Evolutionary conservation across 257 asterid genomes (phyloP).

Genomic region (Plantago ovata): DNA sequence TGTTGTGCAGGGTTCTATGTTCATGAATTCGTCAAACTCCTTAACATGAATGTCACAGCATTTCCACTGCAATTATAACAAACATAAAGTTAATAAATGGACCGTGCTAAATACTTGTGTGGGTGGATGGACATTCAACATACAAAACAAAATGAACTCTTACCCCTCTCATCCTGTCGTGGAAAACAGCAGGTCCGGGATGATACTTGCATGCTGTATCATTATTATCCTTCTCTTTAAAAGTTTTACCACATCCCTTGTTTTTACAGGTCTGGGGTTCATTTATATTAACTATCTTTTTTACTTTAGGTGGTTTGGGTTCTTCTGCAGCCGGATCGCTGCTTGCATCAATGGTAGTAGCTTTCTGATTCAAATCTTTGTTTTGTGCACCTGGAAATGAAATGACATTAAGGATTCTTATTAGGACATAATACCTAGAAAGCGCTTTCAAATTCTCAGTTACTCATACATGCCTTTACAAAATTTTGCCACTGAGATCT

Average conservation of each 20-base stretch:
- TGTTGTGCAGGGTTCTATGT: slow-evolving; percentile 69
- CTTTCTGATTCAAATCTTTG: slow-evolving; percentile 38
- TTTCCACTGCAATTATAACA: slow-evolving; percentile 64
- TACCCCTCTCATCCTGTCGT: slow-evolving; percentile 92
- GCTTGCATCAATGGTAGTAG: slow-evolving; percentile 18
- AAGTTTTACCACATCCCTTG: slow-evolving; percentile 74
- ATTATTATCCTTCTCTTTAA: slow-evolving; percentile 80
- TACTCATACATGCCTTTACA: background rate
- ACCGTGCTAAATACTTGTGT: background rate
- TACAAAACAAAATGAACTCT: slow-evolving; percentile 10
- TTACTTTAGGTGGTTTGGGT: slow-evolving; percentile 39
- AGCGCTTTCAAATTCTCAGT: background rate
- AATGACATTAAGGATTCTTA: background rate
- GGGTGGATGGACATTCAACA: too few relatives aligned
- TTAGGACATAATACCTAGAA: background rate
- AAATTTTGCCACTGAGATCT: too few relatives aligned
- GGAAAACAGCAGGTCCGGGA: slow-evolving; percentile 93
- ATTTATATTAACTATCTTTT: slow-evolving; percentile 64
- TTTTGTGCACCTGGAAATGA: slow-evolving; percentile 49
- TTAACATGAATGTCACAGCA: slow-evolving; percentile 86
- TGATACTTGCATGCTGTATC: slow-evolving; percentile 82
- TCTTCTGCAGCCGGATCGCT: slow-evolving; percentile 28
- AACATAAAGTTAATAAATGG: slow-evolving; percentile 11
- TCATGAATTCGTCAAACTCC: slow-evolving; percentile 89
- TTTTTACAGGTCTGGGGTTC: slow-evolving; percentile 73